Evolutionary conservation across 257 asterid genomes (phyloP).

Genomic region (Solanum chiquidenum): DNA sequence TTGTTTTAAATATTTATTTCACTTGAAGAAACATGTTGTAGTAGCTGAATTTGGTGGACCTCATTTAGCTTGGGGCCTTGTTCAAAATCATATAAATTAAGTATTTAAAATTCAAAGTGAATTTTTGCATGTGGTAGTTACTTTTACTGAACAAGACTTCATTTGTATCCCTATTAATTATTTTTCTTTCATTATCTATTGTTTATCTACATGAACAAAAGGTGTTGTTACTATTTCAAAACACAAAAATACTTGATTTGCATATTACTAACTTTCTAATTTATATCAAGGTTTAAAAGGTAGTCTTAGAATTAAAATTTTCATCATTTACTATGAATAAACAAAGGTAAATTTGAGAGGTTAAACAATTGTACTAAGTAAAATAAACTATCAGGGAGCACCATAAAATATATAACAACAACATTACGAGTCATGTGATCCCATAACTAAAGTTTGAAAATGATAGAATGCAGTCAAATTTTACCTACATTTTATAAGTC

Average conservation of each 20-base stretch:
- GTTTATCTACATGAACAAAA: neutral
- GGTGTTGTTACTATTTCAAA: neutral
- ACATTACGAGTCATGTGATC: neutral
- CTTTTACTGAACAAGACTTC: no score
- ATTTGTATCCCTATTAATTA: no score
- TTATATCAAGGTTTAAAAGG: neutral
- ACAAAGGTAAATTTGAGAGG: neutral
- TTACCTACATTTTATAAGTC: no score
- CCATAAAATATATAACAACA: neutral
- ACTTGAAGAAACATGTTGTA: no score
- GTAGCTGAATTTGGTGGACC: no score
- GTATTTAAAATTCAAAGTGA: neutral
- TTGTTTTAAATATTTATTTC: no score
- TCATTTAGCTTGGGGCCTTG: no score
- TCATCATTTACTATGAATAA: neutral
- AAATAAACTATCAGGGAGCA: no score
- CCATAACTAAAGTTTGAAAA: neutral
- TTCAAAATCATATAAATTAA: no score
- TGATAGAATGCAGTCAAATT: no score
- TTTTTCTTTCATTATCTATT: no score
- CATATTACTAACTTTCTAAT: neutral
- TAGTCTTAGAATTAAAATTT: neutral
- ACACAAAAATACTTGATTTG: neutral
- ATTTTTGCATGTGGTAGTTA: neutral
- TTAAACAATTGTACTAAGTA: neutral